phyloP scores from a whole-genome alignment of 2,329 filamentous ascomycete species.

The Colletotrichum sojae region DNA sequence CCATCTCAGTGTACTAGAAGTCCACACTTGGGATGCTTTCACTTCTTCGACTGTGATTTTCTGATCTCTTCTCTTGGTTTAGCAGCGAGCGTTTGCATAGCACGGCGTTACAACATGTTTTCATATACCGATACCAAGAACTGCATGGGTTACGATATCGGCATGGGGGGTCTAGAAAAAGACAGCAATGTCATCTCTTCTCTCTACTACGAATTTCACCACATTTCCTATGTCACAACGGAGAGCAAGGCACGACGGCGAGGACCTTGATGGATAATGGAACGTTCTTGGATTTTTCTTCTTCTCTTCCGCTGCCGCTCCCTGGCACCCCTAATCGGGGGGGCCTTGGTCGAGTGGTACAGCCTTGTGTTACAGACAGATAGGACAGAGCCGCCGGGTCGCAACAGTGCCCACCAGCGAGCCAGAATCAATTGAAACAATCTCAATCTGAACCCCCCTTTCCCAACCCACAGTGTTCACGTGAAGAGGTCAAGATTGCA shows the following conservation, averaged over 20 bases:
- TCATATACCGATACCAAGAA: constrained; percentile 44
- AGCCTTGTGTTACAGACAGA: constrained; percentile 41
- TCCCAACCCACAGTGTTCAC: constrained; percentile 2
- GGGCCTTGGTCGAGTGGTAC: constrained; percentile 36
- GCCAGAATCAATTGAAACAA: constrained; percentile 38
- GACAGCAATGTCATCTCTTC: constrained; percentile 37
- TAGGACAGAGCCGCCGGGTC: constrained; percentile 25
- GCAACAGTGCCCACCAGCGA: constrained; percentile 31
- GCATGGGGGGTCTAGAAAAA: constrained; percentile 26
- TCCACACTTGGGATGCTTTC: constrained; percentile 20
- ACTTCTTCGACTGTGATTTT: constrained; percentile 39
- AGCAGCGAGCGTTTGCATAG: constrained; percentile 44
- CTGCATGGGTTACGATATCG: constrained; percentile 37
- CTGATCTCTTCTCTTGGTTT: constrained; percentile 36
- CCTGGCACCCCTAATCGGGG: constrained; percentile 32
- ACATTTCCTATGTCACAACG: constrained; percentile 26
- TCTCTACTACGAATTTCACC: constrained; percentile 22
- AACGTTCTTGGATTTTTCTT: constrained; percentile 5
- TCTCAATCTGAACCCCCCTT: constrained; percentile 23
- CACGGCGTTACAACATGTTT: constrained; percentile 44
- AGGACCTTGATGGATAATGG: constrained; percentile 39
- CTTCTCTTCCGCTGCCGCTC: constrained; percentile 41
- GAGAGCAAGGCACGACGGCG: constrained; percentile 29
- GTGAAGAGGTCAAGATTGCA: constrained; percentile 34
- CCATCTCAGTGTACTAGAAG: constrained; percentile 70